Evolutionary conservation across 2,329 filamentous ascomycete genomes (phyloP).

Genomic region (Plectosphaerella plurivora): DNA sequence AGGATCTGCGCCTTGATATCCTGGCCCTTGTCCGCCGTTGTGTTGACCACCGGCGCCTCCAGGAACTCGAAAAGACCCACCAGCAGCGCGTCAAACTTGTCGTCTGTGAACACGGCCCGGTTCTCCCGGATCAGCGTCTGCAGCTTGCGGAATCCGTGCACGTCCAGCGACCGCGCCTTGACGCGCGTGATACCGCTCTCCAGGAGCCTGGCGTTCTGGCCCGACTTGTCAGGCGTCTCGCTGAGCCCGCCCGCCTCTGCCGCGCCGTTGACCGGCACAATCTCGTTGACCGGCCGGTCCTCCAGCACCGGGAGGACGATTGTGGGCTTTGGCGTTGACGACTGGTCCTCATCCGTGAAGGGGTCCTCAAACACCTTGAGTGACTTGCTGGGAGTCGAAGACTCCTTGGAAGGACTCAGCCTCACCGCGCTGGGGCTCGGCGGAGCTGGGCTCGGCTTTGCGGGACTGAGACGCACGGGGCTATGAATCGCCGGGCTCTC

Average conservation of each 20-base stretch:
- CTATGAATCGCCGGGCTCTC: background rate
- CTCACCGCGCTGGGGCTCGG: background rate
- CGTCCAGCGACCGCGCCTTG: conserved; percentile 67
- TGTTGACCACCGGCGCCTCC: conserved; percentile 51
- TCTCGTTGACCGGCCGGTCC: conserved; percentile 57
- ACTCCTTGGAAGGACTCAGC: background rate
- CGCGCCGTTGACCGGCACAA: conserved; percentile 15
- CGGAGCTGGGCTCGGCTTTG: background rate
- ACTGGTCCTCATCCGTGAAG: conserved; percentile 41
- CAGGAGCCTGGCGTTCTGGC: conserved; percentile 58
- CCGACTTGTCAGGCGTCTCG: conserved; percentile 46
- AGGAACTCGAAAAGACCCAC: conserved; percentile 68
- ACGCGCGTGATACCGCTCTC: conserved; percentile 73
- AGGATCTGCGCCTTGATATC: conserved; percentile 73
- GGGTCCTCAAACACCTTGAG: conserved; percentile 62
- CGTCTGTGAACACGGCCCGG: conserved; percentile 58
- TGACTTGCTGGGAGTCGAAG: conserved; percentile 25
- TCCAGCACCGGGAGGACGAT: conserved; percentile 50
- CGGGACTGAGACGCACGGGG: conserved; percentile 2
- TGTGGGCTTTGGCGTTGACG: conserved; percentile 39
- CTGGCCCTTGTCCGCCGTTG: conserved; percentile 60
- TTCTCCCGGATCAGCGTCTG: conserved; percentile 69
- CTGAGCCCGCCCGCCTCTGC: conserved; percentile 11
- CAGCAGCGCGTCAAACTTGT: conserved; percentile 65
- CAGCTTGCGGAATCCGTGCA: conserved; percentile 74